These are phyloP conservation scores for Erodium maritimum DNA, from an alignment of 345 rosid species.

Conservation along the genomic window DNA sequence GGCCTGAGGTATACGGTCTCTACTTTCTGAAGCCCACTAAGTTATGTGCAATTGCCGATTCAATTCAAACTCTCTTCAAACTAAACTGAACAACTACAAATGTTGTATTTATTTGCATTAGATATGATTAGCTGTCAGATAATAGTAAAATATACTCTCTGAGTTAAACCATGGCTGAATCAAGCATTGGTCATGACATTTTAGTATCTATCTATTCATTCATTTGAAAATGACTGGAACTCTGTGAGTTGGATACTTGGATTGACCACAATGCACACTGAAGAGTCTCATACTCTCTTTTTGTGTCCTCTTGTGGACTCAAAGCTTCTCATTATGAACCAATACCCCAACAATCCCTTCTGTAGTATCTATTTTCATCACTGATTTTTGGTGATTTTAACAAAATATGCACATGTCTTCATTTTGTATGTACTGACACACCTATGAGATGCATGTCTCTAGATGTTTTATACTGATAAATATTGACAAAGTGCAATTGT, in stretches of 20 bases:
- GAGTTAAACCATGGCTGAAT: neutral
- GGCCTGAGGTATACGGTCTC: conserved; percentile 56
- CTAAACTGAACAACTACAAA: neutral
- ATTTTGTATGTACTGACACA: too few species aligned
- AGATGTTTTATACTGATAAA: too few species aligned
- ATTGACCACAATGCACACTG: too few species aligned
- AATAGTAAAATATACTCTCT: too few species aligned
- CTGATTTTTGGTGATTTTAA: neutral
- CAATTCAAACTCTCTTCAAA: neutral
- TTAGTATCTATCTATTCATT: too few species aligned
- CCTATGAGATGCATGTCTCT: neutral
- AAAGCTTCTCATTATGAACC: neutral
- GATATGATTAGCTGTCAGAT: neutral
- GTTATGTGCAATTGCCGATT: neutral
- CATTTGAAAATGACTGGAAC: too few species aligned
- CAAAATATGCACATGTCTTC: too few species aligned
- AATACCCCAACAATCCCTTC: neutral
- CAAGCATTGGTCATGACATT: neutral
- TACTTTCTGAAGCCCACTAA: neutral
- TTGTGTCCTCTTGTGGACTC: too few species aligned
- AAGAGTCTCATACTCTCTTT: too few species aligned
- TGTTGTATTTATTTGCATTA: neutral
- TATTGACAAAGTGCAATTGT: neutral
- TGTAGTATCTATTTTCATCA: neutral
- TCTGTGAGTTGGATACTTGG: too few species aligned